Evolutionary conservation across 176 grass and related monocot genomes (phyloP), one percentile per base, ranked within the genome.

Genomic region (Carex cristatella): DNA sequence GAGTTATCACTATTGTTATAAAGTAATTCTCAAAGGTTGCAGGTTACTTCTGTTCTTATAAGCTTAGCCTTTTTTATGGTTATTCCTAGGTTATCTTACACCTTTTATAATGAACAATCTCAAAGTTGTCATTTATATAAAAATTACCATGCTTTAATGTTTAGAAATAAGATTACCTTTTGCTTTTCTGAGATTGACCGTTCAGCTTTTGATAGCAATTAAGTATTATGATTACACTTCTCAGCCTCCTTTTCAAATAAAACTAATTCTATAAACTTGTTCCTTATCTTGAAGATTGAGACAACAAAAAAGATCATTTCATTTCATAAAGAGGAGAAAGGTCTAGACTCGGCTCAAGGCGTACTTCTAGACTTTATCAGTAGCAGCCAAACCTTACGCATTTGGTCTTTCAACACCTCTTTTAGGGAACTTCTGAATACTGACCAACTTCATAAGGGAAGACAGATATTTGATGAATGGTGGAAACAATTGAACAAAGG

Each of bases 321-420:
- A 81, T 98, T 98, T 83, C 96, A 98, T 73, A 98, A 98, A 87
- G 96, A 98, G 90, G 96, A 98, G 71, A 98, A 98, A 88, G 90
- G 49, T 88, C 64, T 92, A 76, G 93, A 98, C 71, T 75, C 91
- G 78, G 94, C 81, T 89, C 96, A 98, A 90, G 88, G 88, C 81
- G 93, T 98, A 93, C 96, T 98, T 88, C 87, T 98, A 75, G 96
- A 98, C 80, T 98, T 98, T 84, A 98, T 98, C 27, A 94, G 90
- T 87, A 94, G 93, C 88, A 98, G 96, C 81, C 96, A 98, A 86
- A 95, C 93, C 63, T 87, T 98, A 84, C 90, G 96, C 61, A 95
- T 98, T 89, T 95, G 96, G 93, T 92, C 96, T 83, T 94, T 98
- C 85, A 98, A 98, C 79, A 62, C 85, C 83, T 94, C 96, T 35